Percentiles rank a stretch among this genome's conserved stretches.
Evolutionary conservation across 1,139 yeast species (phyloP).

Genomic region (Taphrina wiesneri): DNA sequence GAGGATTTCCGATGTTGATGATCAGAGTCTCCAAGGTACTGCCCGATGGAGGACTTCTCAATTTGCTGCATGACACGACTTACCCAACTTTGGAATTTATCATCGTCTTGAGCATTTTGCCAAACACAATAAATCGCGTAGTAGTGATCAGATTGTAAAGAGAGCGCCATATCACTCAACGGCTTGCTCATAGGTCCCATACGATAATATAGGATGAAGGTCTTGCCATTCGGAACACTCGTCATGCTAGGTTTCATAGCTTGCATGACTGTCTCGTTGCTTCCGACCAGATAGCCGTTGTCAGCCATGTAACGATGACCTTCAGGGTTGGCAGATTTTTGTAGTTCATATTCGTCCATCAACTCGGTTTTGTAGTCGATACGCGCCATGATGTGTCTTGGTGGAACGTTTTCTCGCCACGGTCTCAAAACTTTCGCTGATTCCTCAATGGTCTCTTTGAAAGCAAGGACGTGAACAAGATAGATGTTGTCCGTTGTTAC

Average conservation of each 20-base stretch:
- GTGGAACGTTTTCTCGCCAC: not conserved
- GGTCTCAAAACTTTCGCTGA: not conserved
- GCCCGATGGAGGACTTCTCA: not conserved
- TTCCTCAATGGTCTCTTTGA: not conserved
- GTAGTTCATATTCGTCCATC: not conserved
- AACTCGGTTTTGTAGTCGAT: not conserved
- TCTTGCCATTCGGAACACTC: not conserved
- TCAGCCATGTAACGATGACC: not conserved
- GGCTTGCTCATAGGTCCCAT: not conserved
- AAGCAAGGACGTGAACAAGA: not conserved
- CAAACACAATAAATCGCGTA: not conserved
- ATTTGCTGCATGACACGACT: not conserved
- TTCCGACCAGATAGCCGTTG: not conserved
- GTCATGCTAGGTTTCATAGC: not conserved
- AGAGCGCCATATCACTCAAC: not conserved
- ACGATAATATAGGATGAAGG: not conserved
- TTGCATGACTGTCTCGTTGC: not conserved
- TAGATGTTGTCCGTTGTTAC: not conserved
- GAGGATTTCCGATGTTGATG: not conserved
- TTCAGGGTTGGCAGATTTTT: not conserved
- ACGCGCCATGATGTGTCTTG: not conserved
- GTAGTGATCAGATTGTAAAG: constrained; percentile 2
- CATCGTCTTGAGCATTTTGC: not conserved
- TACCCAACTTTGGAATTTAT: not conserved
- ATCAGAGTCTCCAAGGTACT: not conserved